Evolutionary conservation across 1,284 basidiomycete genomes (phyloP).

Genomic region (Ceratobasidium sp.): DNA sequence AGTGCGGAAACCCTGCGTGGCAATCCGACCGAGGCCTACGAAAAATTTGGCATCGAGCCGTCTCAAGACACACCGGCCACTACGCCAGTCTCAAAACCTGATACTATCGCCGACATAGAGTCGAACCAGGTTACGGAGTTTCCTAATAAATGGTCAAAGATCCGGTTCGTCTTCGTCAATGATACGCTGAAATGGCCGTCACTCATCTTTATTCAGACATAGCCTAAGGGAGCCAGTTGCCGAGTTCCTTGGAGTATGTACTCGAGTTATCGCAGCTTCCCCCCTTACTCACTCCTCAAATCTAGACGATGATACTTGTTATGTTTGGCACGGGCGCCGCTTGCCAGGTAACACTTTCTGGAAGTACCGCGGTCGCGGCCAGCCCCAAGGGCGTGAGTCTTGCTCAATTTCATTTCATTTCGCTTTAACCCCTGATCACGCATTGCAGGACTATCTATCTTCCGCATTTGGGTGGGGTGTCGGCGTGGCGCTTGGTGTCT

Average conservation of each 20-base stretch:
- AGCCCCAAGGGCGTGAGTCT: conserved; percentile 43
- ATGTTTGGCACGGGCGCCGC: conserved; percentile 47
- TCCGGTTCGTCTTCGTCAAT: background rate
- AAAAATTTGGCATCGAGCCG: conserved; percentile 21
- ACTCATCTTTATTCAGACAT: background rate
- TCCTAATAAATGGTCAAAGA: conserved; percentile 37
- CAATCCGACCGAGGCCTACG: background rate
- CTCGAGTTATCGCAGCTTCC: background rate
- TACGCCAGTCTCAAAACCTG: background rate
- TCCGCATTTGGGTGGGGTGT: conserved; percentile 34
- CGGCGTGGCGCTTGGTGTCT: conserved; percentile 30
- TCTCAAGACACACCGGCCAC: background rate
- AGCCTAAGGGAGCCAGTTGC: conserved; percentile 71
- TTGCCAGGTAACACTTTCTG: conserved; percentile 47
- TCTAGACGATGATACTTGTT: conserved; percentile 46
- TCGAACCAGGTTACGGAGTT: conserved; percentile 9
- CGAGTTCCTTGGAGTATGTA: conserved; percentile 70
- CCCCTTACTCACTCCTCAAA: background rate
- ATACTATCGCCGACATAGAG: background rate
- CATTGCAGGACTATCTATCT: conserved; percentile 32
- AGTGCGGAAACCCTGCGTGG: conserved; percentile 27
- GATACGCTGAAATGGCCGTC: background rate
- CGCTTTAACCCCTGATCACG: background rate
- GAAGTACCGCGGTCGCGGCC: conserved; percentile 32
- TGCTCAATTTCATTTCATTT: background rate